Percentiles rank a stretch among this genome's conserved stretches.
phyloP scores from a whole-genome alignment of 2,329 filamentous ascomycete genomes.

The Hymenoscyphus fructigenus region DNA sequence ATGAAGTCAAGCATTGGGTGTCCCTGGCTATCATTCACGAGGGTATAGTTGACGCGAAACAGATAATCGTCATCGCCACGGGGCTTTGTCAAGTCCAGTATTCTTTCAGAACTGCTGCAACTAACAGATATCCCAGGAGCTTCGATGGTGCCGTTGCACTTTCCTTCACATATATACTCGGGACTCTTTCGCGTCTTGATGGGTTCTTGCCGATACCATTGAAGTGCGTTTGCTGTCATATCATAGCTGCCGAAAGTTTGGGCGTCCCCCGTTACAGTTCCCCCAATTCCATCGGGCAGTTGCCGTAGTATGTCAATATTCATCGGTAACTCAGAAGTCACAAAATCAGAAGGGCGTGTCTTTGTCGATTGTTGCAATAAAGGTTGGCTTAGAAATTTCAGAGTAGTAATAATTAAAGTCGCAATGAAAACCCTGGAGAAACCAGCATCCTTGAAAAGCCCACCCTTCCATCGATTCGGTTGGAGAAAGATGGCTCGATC shows the following conservation, averaged over 20 bases:
- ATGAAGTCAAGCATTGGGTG: not conserved
- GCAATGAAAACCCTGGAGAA: not conserved
- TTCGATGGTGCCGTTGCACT: not conserved
- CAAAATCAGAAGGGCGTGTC: too few relatives aligned
- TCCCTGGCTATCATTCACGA: not conserved
- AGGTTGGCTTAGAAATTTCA: not conserved
- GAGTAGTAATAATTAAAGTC: not conserved
- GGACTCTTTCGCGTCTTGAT: not conserved
- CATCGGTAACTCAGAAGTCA: too few relatives aligned
- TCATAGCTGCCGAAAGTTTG: too few relatives aligned
- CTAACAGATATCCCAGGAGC: conserved; percentile 7
- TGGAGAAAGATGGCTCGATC: not conserved
- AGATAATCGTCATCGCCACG: not conserved
- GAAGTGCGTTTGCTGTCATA: too few relatives aligned
- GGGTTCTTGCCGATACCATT: too few relatives aligned
- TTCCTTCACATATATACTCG: not conserved
- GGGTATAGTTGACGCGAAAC: not conserved
- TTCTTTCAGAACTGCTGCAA: not conserved
- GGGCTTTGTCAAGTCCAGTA: not conserved
- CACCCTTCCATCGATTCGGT: not conserved
- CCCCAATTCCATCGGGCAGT: too few relatives aligned
- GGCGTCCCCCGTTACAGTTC: too few relatives aligned
- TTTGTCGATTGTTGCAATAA: not conserved
- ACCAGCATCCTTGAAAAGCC: not conserved
- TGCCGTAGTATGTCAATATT: too few relatives aligned